These are phyloP conservation scores for Coemansia sp. DNA, from an alignment of 192 early-diverging fungal species.

Conservation along the genomic window DNA sequence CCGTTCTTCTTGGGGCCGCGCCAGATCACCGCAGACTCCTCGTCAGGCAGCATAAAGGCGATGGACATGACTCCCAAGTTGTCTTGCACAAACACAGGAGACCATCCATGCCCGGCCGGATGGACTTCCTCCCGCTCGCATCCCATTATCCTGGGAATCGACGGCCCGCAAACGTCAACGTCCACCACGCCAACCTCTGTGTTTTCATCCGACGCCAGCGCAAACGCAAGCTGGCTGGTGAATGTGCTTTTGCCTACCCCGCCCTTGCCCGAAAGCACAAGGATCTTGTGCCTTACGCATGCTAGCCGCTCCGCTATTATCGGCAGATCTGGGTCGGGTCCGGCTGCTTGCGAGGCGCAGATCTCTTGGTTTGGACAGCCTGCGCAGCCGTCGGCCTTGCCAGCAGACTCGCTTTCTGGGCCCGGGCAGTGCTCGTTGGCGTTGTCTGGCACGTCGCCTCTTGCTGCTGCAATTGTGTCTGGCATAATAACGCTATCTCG, in stretches of 20 bases:
- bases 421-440: conserved; percentile 81
- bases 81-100: conserved; percentile 77
- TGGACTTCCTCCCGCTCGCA: conserved; percentile 82
- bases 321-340: conserved; percentile 77
- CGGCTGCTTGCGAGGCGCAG: conserved; percentile 76
- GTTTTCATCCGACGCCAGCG: conserved; percentile 58
- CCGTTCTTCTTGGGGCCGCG: conserved; percentile 93
- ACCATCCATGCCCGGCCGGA: conserved; percentile 78
- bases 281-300: conserved; percentile 77
- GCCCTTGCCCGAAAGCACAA: conserved; percentile 96
- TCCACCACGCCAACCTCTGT: conserved; percentile 85
- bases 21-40: conserved; percentile 94
- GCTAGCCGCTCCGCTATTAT: conserved; percentile 66
- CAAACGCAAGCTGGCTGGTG: conserved; percentile 84
- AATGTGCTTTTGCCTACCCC: conserved; percentile 97
- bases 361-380: conserved; percentile 82
- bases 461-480: conserved; percentile 2
- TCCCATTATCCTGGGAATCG: conserved; percentile 93
- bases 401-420: conserved; percentile 69
- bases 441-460: conserved; percentile 55
- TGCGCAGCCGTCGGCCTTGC: conserved; percentile 72
- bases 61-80: conserved; percentile 89
- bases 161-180: conserved; percentile 96
- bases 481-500: background rate
- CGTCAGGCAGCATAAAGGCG: conserved; percentile 86